These are phyloP conservation scores for Suhomyces kilbournensis DNA, from an alignment of 805 yeast species.

Conservation along the genomic window DNA sequence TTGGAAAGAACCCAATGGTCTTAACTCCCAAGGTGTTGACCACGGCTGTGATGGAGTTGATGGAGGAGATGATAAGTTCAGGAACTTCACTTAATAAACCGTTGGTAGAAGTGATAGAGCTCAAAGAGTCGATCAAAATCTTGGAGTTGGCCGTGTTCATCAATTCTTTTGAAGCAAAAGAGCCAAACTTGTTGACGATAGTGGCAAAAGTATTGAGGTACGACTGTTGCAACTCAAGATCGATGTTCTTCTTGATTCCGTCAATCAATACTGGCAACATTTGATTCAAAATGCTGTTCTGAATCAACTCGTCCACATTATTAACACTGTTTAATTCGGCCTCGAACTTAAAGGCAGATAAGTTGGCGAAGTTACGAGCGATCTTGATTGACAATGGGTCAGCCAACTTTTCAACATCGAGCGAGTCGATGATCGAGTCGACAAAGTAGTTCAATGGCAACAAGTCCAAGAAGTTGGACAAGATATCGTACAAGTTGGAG, in stretches of 20 bases:
- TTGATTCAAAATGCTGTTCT: constrained; percentile 48
- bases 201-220: constrained; percentile 66
- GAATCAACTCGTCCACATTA: constrained; percentile 39
- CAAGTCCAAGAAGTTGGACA: constrained; percentile 62
- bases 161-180: constrained; percentile 17
- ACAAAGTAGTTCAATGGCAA: constrained; percentile 76
- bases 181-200: constrained; percentile 61
- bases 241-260: constrained; percentile 33
- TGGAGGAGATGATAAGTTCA: constrained; percentile 69
- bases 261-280: constrained; percentile 50
- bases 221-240: constrained; percentile 59
- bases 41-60: constrained; percentile 67
- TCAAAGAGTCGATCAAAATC: constrained; percentile 48
- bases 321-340: constrained; percentile 52
- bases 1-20: constrained; percentile 79
- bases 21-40: constrained; percentile 80
- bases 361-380: constrained; percentile 58
- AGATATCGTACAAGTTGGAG: constrained; percentile 48
- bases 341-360: constrained; percentile 68
- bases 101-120: constrained; percentile 42
- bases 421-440: constrained; percentile 48
- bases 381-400: constrained; percentile 46
- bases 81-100: constrained; percentile 57
- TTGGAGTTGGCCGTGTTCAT: constrained; percentile 42
- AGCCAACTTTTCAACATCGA: constrained; percentile 28